Percentiles rank a stretch among this genome's conserved stretches.
Evolutionary conservation across 371 early-diverging fungal genomes (phyloP).

Genomic region (Syncephalastrum sp.): DNA sequence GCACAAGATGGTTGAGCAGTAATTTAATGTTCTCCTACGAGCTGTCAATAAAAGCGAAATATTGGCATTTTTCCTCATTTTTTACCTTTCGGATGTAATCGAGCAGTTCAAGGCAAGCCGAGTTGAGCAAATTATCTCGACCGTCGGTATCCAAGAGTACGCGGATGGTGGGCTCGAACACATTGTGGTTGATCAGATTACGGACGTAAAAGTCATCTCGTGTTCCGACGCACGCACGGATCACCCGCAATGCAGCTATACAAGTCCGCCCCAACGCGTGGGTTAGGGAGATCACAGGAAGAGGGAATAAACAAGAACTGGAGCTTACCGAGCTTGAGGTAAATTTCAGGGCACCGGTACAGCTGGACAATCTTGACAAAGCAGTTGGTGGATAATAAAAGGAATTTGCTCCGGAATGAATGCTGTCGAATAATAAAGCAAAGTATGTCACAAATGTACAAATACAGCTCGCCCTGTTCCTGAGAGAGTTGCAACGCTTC

Average conservation of each 20-base stretch:
- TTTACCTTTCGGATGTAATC: constrained; percentile 73
- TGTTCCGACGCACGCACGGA: constrained; percentile 72
- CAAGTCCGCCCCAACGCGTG: background rate
- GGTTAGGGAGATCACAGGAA: too few relatives aligned
- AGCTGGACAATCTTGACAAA: constrained; percentile 61
- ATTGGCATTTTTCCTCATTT: background rate
- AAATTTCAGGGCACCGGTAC: constrained; percentile 63
- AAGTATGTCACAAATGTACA: constrained; percentile 74
- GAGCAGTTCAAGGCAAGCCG: constrained; percentile 86
- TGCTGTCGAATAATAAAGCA: constrained; percentile 71
- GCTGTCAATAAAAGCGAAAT: background rate
- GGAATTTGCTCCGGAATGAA: constrained; percentile 74
- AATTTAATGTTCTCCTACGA: constrained; percentile 65
- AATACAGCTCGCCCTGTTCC: constrained; percentile 38
- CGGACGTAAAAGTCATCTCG: constrained; percentile 80
- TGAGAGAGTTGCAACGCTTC: constrained; percentile 27
- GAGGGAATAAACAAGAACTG: too few relatives aligned
- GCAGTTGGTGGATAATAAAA: constrained; percentile 63
- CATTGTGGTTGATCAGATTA: constrained; percentile 61
- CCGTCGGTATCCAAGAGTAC: constrained; percentile 65
- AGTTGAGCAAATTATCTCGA: constrained; percentile 79
- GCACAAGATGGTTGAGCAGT: constrained; percentile 72
- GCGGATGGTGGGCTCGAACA: constrained; percentile 69
- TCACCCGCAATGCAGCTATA: constrained; percentile 77
- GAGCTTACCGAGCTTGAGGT: constrained; percentile 69